These are phyloP conservation scores for Ceratocystis colombiana DNA, from an alignment of 2,329 filamentous ascomycete genomes.

Conservation along the genomic window DNA sequence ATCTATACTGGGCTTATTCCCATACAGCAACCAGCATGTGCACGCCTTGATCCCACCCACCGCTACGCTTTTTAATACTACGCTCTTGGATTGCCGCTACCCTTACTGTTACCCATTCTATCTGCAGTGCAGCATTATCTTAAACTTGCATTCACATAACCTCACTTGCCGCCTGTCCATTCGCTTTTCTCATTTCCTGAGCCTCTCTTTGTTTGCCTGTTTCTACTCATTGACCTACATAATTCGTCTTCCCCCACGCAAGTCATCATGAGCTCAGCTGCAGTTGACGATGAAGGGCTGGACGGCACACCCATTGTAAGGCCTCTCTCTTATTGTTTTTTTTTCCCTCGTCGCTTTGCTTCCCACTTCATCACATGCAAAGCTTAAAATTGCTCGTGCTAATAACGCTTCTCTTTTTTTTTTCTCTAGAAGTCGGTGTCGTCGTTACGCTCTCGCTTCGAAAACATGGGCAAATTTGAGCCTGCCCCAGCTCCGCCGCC, in stretches of 20 bases:
- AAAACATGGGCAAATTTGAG: constrained; percentile 54
- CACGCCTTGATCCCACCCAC: constrained; percentile 14
- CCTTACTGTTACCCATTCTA: constrained; percentile 5
- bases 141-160: constrained; percentile 21
- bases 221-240: not conserved
- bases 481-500: constrained; percentile 29
- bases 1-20: not conserved
- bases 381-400: constrained; percentile 30
- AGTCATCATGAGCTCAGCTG: constrained; percentile 24
- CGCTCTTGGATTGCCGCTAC: not conserved
- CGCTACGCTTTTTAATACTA: not conserved
- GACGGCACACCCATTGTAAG: constrained; percentile 69
- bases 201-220: not conserved
- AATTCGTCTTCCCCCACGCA: constrained; percentile 1
- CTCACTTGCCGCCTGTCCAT: constrained; percentile 1
- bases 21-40: constrained; percentile 5
- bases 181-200: constrained; percentile 1
- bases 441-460: constrained; percentile 69
- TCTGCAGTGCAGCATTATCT: constrained; percentile 19
- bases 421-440: constrained; percentile 62
- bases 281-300: constrained; percentile 43
- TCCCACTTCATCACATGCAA: not conserved
- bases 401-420: constrained; percentile 31
- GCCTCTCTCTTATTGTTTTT: constrained; percentile 22
- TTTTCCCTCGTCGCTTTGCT: not conserved